phyloP scores from a whole-genome alignment of 345 rosid genomes.

The Linum lewisii region DNA sequence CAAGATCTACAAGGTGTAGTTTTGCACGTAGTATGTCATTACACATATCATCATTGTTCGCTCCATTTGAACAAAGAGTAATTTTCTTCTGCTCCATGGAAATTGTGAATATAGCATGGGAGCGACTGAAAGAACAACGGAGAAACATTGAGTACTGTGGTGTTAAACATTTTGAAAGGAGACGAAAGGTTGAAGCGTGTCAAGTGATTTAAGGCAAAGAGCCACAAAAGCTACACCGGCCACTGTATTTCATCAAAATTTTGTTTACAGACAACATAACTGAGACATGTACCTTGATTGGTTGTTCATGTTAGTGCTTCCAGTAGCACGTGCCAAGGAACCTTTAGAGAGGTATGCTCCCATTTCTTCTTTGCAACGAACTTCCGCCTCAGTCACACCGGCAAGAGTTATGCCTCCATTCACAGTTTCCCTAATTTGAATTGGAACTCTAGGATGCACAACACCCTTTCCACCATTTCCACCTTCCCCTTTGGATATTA shows the following conservation, averaged over 20 bases:
- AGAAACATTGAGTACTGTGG: neutral
- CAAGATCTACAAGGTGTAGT: slow-evolving; percentile 89
- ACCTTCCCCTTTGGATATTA: slow-evolving; percentile 39
- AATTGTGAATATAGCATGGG: slow-evolving; percentile 95
- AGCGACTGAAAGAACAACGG: slow-evolving; percentile 47
- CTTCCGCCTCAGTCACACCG: slow-evolving; percentile 92
- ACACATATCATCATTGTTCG: slow-evolving; percentile 35
- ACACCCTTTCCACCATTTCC: slow-evolving; percentile 27
- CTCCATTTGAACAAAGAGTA: slow-evolving; percentile 24
- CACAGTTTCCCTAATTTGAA: slow-evolving; percentile 84
- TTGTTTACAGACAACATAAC: neutral
- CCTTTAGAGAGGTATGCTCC: slow-evolving; percentile 60
- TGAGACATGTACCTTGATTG: slow-evolving; percentile 63
- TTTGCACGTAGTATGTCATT: slow-evolving; percentile 84
- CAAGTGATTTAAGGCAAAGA: too few relatives aligned
- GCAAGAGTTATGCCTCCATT: slow-evolving; percentile 92
- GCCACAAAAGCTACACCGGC: neutral
- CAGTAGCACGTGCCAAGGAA: slow-evolving; percentile 84
- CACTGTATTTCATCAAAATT: neutral
- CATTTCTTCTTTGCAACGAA: slow-evolving; percentile 84
- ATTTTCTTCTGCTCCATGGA: slow-evolving; percentile 85
- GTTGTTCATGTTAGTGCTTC: slow-evolving; percentile 93
- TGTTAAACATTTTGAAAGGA: neutral
- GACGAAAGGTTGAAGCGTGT: neutral
- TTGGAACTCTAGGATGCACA: slow-evolving; percentile 56